phyloP scores from a whole-genome alignment of 2,329 filamentous ascomycete genomes.

The Phaeosphaeriaceae sp. region DNA sequence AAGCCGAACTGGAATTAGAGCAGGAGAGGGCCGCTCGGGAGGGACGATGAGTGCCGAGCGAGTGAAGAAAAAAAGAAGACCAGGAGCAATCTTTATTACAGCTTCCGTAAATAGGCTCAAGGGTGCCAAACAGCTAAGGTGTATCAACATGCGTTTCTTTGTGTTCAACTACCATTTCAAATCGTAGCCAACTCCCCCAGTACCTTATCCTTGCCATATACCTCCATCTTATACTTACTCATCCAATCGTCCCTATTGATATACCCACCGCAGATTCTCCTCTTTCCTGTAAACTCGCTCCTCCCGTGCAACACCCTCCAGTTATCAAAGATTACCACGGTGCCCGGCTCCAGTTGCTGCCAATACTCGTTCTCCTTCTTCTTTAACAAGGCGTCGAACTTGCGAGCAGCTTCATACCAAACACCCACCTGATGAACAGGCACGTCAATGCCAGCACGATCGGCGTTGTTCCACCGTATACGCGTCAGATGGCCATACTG shows the following conservation, averaged over 20 bases:
- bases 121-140: constrained; percentile 26
- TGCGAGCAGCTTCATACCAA: constrained; percentile 83
- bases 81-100: constrained; percentile 18
- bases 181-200: constrained; percentile 16
- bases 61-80: constrained; percentile 10
- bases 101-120: constrained; percentile 36
- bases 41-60: constrained; percentile 6
- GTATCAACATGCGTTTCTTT: constrained; percentile 38
- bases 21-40: constrained; percentile 60
- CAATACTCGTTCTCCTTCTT: constrained; percentile 72
- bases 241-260: constrained; percentile 38
- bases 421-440: constrained; percentile 58
- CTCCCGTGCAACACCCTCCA: constrained; percentile 93
- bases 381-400: constrained; percentile 74
- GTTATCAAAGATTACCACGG: constrained; percentile 91
- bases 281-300: constrained; percentile 78
- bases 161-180: not conserved
- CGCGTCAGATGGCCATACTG: constrained; percentile 59
- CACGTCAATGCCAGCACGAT: constrained; percentile 72
- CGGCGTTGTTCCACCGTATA: constrained; percentile 92
- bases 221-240: constrained; percentile 30
- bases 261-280: constrained; percentile 90
- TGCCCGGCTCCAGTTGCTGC: constrained; percentile 81
- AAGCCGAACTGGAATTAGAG: constrained; percentile 92
- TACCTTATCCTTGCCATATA: constrained; percentile 19